These are phyloP conservation scores for Theobroma grandiflorum DNA, from an alignment of 441 rosid species.

Conservation along the genomic window DNA sequence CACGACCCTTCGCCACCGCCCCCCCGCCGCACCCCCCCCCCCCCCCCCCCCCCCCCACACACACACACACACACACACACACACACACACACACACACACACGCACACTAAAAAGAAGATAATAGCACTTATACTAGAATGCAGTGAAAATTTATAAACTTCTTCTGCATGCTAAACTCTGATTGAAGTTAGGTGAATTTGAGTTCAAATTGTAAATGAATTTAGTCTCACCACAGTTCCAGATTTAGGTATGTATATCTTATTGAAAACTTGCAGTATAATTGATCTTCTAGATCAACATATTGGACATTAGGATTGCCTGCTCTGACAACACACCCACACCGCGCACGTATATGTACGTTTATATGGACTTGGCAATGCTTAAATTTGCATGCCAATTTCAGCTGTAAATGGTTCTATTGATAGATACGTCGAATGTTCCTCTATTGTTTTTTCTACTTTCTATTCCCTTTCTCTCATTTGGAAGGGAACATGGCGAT, in stretches of 20 bases:
- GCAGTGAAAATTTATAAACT: not conserved
- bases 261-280: not conserved
- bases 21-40: too few relatives aligned
- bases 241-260: not conserved
- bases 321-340: not conserved
- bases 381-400: not conserved
- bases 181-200: not conserved
- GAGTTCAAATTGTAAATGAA: slow-evolving; percentile 7
- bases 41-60: too few relatives aligned
- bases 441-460: not conserved
- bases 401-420: not conserved
- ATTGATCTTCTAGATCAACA: not conserved
- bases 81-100: too few relatives aligned
- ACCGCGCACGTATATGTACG: not conserved
- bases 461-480: not conserved
- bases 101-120: not conserved
- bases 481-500: not conserved
- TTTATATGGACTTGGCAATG: slow-evolving; percentile 10
- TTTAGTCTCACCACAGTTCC: not conserved
- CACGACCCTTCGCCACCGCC: too few relatives aligned
- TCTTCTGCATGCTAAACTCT: not conserved
- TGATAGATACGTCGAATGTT: slow-evolving; percentile 8
- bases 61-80: too few relatives aligned
- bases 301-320: not conserved
- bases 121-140: not conserved